A percentile compares a stretch with the other conserved stretches of the same genome.
phyloP scores from a whole-genome alignment of 768 basidiomycete species.

The Russula ochroleuca region DNA sequence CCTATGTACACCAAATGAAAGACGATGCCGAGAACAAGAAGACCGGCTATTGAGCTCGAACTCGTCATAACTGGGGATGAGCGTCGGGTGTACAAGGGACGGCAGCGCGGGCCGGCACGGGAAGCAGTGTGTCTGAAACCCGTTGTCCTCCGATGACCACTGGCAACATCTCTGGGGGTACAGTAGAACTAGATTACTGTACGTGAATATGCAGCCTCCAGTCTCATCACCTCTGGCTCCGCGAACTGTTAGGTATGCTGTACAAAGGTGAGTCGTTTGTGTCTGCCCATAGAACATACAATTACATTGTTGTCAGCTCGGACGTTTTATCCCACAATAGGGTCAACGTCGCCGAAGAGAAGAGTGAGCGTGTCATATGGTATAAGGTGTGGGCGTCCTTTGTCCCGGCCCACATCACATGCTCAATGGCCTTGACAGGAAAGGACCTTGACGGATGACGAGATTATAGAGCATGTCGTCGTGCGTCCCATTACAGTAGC shows the following conservation, averaged over 20 bases:
- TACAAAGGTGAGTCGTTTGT: slow-evolving; percentile 14
- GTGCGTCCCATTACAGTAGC: slow-evolving; percentile 40
- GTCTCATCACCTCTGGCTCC: neutral
- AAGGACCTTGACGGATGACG: slow-evolving; percentile 64
- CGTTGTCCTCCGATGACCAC: neutral
- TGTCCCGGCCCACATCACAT: slow-evolving; percentile 19
- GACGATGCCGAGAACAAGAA: slow-evolving; percentile 62
- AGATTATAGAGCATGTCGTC: slow-evolving; percentile 71
- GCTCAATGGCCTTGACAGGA: slow-evolving; percentile 45
- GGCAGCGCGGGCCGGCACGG: neutral
- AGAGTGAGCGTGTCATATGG: slow-evolving; percentile 58
- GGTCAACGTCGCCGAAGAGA: slow-evolving; percentile 58
- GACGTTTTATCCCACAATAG: slow-evolving; percentile 70
- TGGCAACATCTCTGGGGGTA: too few species aligned
- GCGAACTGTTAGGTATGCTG: slow-evolving; percentile 11
- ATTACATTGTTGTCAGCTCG: slow-evolving; percentile 45
- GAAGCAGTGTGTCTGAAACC: too few species aligned
- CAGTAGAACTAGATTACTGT: neutral
- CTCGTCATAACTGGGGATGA: slow-evolving; percentile 15
- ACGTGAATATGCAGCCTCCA: slow-evolving; percentile 1
- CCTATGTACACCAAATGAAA: slow-evolving; percentile 73
- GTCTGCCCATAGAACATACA: neutral
- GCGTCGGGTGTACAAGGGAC: neutral
- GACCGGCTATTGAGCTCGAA: slow-evolving; percentile 29
- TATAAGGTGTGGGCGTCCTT: slow-evolving; percentile 52